These are phyloP conservation scores for Bolboschoenoplectus hybrid DNA, from an alignment of 202 grass and related monocot genomes.

Conservation along the genomic window DNA sequence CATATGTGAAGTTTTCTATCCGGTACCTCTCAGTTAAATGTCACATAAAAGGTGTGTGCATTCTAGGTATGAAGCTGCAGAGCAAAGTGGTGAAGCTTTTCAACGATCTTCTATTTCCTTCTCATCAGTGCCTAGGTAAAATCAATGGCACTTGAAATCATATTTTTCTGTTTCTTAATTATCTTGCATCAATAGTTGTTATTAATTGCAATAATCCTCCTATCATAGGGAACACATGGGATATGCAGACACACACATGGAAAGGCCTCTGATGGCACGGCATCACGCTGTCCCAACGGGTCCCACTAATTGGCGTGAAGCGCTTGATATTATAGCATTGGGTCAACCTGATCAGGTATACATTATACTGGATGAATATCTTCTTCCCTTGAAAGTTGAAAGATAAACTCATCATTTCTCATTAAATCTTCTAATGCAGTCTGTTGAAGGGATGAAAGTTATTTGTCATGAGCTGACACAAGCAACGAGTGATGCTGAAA, in stretches of 20 bases:
- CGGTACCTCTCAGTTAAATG: constrained; percentile 19
- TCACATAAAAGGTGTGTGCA: not conserved
- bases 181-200: constrained; percentile 28
- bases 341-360: constrained; percentile 88
- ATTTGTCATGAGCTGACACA: constrained; percentile 97
- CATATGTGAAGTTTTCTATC: not conserved
- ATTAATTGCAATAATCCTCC: constrained; percentile 26
- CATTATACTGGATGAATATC: constrained; percentile 19
- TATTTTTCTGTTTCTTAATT: constrained; percentile 34
- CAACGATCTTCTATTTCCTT: constrained; percentile 62
- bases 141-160: constrained; percentile 27
- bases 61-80: constrained; percentile 75
- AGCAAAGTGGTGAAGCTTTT: constrained; percentile 76
- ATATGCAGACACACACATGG: constrained; percentile 66
- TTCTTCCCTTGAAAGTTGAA: constrained; percentile 1
- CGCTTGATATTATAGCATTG: constrained; percentile 87
- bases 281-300: constrained; percentile 55
- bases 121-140: constrained; percentile 73
- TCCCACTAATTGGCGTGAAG: constrained; percentile 92
- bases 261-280: constrained; percentile 59
- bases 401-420: constrained; percentile 27
- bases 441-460: constrained; percentile 99
- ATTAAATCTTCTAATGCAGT: constrained; percentile 55
- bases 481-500: constrained; percentile 61
- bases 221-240: constrained; percentile 71